phyloP scores from a whole-genome alignment of 495 filamentous ascomycete genomes.

The Neurospora sp. region DNA sequence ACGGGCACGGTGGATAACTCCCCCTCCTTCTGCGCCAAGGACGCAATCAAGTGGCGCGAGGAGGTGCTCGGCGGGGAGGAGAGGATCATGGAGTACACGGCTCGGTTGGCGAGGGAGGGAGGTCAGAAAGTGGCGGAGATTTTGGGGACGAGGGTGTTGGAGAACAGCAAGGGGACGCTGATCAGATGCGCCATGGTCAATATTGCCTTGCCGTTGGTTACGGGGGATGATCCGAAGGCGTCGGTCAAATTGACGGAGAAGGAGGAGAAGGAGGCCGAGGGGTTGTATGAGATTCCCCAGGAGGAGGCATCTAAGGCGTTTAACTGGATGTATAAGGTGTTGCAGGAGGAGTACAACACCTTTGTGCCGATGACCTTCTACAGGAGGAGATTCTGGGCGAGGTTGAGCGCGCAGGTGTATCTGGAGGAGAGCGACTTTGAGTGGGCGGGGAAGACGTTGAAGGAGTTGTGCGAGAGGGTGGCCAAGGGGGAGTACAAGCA shows the following conservation, averaged over 20 bases:
- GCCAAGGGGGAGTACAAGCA: slow-evolving; percentile 41
- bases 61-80: slow-evolving; percentile 67
- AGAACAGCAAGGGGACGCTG: slow-evolving; percentile 41
- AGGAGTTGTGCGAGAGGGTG: slow-evolving; percentile 51
- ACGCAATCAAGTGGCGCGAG: slow-evolving; percentile 56
- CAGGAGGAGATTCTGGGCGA: slow-evolving; percentile 50
- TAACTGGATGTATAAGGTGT: slow-evolving; percentile 46
- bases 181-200: slow-evolving; percentile 51
- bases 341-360: slow-evolving; percentile 55
- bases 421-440: slow-evolving; percentile 69
- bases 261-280: slow-evolving; percentile 14
- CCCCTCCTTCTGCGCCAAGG: slow-evolving; percentile 60
- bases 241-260: slow-evolving; percentile 1
- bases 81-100: slow-evolving; percentile 49
- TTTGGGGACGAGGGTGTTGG: slow-evolving; percentile 62
- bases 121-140: slow-evolving; percentile 47
- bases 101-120: slow-evolving; percentile 46
- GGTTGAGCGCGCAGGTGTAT: slow-evolving; percentile 74
- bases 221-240: slow-evolving; percentile 6
- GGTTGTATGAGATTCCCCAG: slow-evolving; percentile 20
- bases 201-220: slow-evolving; percentile 57
- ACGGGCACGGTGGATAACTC: slow-evolving; percentile 64
- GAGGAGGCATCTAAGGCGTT: slow-evolving; percentile 28
- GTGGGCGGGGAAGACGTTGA: slow-evolving; percentile 52
- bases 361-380: slow-evolving; percentile 58